Evolutionary conservation across 768 basidiomycete genomes (phyloP).

Genomic region (Suillus discolor): DNA sequence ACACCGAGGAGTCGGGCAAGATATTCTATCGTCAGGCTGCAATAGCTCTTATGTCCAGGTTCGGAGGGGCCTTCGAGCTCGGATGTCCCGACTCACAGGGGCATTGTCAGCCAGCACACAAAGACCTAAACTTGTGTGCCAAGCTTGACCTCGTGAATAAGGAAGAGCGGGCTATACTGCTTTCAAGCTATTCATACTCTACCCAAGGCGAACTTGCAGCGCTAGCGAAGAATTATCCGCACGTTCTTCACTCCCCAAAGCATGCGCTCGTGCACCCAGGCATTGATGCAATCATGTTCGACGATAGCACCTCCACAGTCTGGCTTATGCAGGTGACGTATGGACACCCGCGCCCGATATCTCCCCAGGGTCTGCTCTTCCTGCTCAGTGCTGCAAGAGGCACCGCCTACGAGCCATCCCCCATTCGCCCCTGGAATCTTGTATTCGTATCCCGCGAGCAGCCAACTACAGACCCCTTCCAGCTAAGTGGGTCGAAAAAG

Average conservation of each 20-base stretch:
- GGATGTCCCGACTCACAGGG: constrained; percentile 1
- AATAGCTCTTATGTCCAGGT: not conserved
- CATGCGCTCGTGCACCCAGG: not conserved
- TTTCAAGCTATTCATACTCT: not conserved
- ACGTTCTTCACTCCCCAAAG: not conserved
- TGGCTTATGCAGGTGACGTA: constrained; percentile 1
- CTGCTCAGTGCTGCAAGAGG: not conserved
- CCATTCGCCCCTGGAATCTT: not conserved
- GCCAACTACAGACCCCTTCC: not conserved
- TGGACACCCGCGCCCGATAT: not conserved
- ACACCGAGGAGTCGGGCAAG: not conserved
- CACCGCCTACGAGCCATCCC: not conserved
- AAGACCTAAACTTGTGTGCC: not conserved
- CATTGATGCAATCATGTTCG: not conserved
- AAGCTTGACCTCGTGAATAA: not conserved
- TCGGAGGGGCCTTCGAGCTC: not conserved
- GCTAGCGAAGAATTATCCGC: not conserved
- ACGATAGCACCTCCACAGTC: not conserved
- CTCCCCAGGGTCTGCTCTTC: not conserved
- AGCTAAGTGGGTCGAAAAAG: not conserved
- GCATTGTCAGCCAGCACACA: not conserved
- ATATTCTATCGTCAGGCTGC: not conserved
- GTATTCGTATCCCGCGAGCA: not conserved
- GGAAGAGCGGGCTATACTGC: not conserved
- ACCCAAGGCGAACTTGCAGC: not conserved